Base-by-base conservation (phyloP, 164 flowering plant genomes). In the Liquidambar formosana region DNA sequence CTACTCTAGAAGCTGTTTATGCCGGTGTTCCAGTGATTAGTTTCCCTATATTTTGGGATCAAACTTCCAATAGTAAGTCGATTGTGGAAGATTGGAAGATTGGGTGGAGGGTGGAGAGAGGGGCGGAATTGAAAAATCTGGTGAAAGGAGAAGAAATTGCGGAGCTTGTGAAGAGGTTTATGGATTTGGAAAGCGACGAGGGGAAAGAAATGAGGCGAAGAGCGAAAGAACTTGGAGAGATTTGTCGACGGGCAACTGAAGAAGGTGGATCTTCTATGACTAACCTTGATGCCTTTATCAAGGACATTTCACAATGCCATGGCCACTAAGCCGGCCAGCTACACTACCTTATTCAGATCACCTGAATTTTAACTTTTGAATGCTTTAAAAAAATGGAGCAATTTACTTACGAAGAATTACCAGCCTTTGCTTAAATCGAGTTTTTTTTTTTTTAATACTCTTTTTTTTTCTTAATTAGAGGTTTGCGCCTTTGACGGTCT, bases 41-140 rank as follows among this genome's bases (percentile, higher is more conserved):
- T 22, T 82, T 71, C 13, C 97, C 94, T 0, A 64, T 88, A 56
- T 2, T 56, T 14, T 25, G 38, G 67, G 97, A 92, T 59, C 97
- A 92, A 57, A 0, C 57, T 5, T 18, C 76, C 0, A 77, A 89
- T 57, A 75, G 82, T 11, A 82, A 81, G 57, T 16, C 59, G 1
- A 81, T 83, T 18, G 90, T 81, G 60, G 92, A 87, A 18, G 92
- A 87, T 18, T 87, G 87, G 92, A 75, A 74, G 75, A 68, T 77
- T 27, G 92, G 96, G 21, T 65, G 73, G 78, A 82, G 79, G 65
- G 82, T 80, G 22, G 73, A 48, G 61, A 69, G 27, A 21, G 73
- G 76, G 11, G 44, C 41, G 13, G 71, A 47, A 19, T 25, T 0
- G 10, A 65, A 73, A 9, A 66, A 4, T 10, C 21, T 81, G 79